Evolutionary conservation across 2,329 filamentous ascomycete genomes (phyloP), one percentile per base, ranked within the genome.

Genomic region (Ophiostoma ulmi): DNA sequence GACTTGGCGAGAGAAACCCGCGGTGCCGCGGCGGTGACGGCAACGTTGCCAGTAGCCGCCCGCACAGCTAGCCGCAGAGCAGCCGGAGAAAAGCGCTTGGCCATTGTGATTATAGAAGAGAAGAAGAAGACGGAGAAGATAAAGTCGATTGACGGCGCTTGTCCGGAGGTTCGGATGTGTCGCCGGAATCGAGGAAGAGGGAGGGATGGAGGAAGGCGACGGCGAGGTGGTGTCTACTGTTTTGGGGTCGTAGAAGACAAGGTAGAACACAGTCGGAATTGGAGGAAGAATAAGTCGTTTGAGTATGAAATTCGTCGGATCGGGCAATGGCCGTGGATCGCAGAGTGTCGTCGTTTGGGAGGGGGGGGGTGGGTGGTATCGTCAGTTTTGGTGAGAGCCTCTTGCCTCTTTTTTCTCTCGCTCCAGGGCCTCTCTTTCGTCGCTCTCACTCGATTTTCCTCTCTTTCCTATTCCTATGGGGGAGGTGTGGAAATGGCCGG

Each of bases 11-110:
- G 7, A 3, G 72, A n/a, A 38, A 61, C 65, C 36, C 61, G 73
- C 41, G 85, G 84, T 76, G 87, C 84, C 76, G 87, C 84, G 65
- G 38, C 65, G 36, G 63, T 65, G 77, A 87, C 82, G 80, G 87
- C 68, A 31, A 87, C 82, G 80, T 87, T 86, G 79, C 87, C 20
- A 8, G 63, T 85, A 75, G 86, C 82, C 75, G 88, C 84, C 78
- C 91, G 88, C 76, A 87, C 83, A 79, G 86, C 87, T 77, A 88
- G 87, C 81, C 92, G 87, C 81, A 92, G 83, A 77, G 91, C 81
- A 79, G 90, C 86, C 67, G 92, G 91, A 73, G 89, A 86, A 79
- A 97, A 83, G 84, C 90, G 70, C 58, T 67, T 94, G 80, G 93
- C 91, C 93, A 97, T 97, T 75, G 75, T 78, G 71, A 65, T 14